A percentile compares a stretch with the other conserved stretches of the same genome.
Conservation (phyloP, 192 early-diverging fungal genomes). For the Backusella luteola region DNA sequence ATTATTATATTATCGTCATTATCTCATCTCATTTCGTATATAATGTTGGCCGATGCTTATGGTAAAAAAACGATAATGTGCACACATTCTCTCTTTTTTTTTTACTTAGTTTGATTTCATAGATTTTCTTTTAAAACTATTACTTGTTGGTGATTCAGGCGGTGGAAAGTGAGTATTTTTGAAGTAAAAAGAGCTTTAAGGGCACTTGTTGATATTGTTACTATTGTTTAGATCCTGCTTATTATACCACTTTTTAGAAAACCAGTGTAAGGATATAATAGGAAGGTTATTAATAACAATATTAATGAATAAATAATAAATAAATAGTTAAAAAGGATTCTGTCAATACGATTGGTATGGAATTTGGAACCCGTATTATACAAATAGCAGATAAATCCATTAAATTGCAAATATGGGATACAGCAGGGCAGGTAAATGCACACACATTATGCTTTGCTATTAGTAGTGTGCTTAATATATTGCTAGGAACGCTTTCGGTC, state of each 20-base stretch:
- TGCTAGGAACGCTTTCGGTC: slow-evolving; percentile 55
- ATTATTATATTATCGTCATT: background rate
- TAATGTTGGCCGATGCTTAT: slow-evolving; percentile 39
- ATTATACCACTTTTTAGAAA: slow-evolving; percentile 59
- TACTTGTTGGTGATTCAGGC: slow-evolving; percentile 59
- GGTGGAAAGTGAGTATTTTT: slow-evolving; percentile 52
- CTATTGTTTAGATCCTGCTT: slow-evolving; percentile 46
- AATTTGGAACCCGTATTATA: slow-evolving; percentile 74
- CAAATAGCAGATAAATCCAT: slow-evolving; percentile 63
- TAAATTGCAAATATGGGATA: slow-evolving; percentile 76
- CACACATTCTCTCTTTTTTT: background rate
- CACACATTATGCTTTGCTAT: background rate
- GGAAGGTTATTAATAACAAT: background rate
- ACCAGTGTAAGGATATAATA: slow-evolving; percentile 41
- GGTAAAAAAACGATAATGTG: background rate
- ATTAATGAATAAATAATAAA: background rate
- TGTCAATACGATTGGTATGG: slow-evolving; percentile 78
- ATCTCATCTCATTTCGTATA: background rate
- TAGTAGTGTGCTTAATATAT: background rate
- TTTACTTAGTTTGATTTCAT: slow-evolving; percentile 43
- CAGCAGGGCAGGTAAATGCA: slow-evolving; percentile 60
- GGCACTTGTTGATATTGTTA: background rate
- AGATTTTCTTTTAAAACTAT: slow-evolving; percentile 38
- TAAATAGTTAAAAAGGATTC: slow-evolving; percentile 53
- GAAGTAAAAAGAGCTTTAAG: background rate